Evolutionary conservation across 2,329 filamentous ascomycete genomes (phyloP), one percentile per base, ranked within the genome.

Genomic region (Cladophialophora yegresii): DNA sequence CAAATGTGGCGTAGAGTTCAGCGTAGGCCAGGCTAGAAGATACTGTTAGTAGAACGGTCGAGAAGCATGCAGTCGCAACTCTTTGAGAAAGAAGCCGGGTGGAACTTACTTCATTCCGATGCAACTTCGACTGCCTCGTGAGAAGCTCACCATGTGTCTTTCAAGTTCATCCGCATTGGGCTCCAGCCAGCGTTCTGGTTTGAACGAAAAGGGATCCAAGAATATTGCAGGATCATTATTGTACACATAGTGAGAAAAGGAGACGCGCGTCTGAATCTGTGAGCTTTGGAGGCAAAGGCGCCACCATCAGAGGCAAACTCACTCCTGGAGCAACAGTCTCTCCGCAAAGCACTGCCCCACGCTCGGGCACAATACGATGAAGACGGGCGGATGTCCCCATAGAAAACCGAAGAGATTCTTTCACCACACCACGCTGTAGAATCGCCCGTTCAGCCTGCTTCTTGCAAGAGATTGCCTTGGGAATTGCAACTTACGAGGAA

Each of bases 151-250:
- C 62, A 78, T 73, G 62, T 76, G 79, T 26, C 72, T 73, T 16
- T 77, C 75, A 1, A 78, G 69, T 1, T 73, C 71, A 22, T 75
- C 70, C 1, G 76, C 75, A 22, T 74, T 36, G 70, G 1, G 71
- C 67, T 9, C 71, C 62, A 80, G 67, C 78, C 79, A 81, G 40
- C 78, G 74, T 62, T 80, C 77, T 0, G 78, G 78, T 4, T 75
- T 70, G 59, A 77, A 80, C 0, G 61, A 32, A 32, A 66, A 63
- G 2, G 73, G 71, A 16, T 75, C 61, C 0, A 74, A 74, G 69
- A 79, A 80, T 43, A 79, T 73, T 2, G 74, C 23, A 70, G 64
- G 60, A 47, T 63, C 61, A 49, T 63, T 59, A 55, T 63, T 63
- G 54, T 60, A 59, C 12, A 63, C 50, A 36, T 59, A 64, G 47